Conservation (phyloP, 768 basidiomycete genomes). For the Termitomyces sp. region DNA sequence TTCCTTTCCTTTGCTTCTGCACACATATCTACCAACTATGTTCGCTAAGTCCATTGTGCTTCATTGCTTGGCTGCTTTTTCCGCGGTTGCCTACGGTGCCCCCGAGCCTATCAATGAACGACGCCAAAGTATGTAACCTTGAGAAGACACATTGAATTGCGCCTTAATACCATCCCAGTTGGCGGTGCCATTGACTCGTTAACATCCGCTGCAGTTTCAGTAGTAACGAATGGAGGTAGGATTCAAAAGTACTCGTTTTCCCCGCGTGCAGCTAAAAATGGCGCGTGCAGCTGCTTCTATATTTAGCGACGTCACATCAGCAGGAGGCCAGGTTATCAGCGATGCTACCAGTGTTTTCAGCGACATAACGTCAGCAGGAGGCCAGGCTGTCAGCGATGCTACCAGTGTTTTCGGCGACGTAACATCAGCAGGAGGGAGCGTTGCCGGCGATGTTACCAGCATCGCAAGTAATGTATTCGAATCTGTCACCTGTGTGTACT, state of each 20-base stretch:
- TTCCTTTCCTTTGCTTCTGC: background rate
- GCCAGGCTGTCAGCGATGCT: conserved; percentile 11
- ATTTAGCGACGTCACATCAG: conserved; percentile 27
- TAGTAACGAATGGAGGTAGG: conserved; percentile 25
- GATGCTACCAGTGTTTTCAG: too few relatives aligned
- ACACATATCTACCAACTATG: conserved; percentile 26
- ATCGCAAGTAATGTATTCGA: conserved; percentile 27
- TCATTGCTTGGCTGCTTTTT: conserved; percentile 30
- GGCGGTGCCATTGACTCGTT: conserved; percentile 32
- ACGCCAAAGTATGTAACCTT: conserved; percentile 37
- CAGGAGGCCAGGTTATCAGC: conserved; percentile 20
- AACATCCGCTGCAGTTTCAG: conserved; percentile 29
- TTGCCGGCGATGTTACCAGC: conserved; percentile 27
- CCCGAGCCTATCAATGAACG: conserved; percentile 28
- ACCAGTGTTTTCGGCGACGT: conserved; percentile 19
- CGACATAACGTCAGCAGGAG: too few relatives aligned
- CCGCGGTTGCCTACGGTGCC: conserved; percentile 29
- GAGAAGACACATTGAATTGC: background rate
- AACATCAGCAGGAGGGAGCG: conserved; percentile 18
- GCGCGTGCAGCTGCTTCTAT: conserved; percentile 29
- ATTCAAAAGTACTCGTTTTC: background rate
- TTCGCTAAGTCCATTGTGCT: conserved; percentile 32
- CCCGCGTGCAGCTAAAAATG: background rate
- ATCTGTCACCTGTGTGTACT: conserved; percentile 31
- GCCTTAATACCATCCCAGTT: conserved; percentile 21